These are phyloP conservation scores for Eucalyptus dawsonii DNA, from an alignment of 345 rosid genomes.

Conservation along the genomic window DNA sequence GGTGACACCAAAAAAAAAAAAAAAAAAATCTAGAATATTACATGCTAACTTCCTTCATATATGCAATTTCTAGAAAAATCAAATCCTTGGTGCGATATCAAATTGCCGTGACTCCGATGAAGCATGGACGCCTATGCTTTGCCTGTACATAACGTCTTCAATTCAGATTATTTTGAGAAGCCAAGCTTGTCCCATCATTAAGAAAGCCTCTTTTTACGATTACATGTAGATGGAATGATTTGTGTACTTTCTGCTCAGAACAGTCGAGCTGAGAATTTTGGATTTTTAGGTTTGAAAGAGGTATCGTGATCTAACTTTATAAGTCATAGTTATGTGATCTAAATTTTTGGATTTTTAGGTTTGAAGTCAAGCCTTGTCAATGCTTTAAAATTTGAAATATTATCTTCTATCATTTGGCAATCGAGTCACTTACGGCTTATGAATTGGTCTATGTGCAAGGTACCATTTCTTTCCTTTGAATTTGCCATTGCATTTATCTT, in stretches of 20 bases:
- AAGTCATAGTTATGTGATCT: too few relatives aligned
- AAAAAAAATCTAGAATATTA: neutral
- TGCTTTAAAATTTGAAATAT: neutral
- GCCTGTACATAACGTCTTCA: neutral
- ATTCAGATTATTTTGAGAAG: neutral
- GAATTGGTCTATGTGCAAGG: neutral
- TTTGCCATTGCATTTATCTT: neutral
- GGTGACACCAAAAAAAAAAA: neutral
- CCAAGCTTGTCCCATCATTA: neutral
- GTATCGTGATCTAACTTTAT: neutral
- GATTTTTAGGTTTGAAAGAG: neutral
- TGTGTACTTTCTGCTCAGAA: neutral
- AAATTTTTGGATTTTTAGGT: too few relatives aligned
- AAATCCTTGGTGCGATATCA: neutral
- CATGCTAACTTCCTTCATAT: neutral
- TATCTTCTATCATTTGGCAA: rapidly evolving
- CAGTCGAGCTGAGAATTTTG: neutral
- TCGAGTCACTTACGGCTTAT: rapidly evolving
- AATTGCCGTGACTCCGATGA: neutral
- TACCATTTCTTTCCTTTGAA: neutral
- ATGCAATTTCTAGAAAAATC: neutral
- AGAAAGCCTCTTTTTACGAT: neutral
- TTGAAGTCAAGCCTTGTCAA: neutral
- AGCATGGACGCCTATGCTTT: neutral
- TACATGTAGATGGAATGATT: neutral